Evolutionary conservation across 1,284 basidiomycete species (phyloP).

Genomic region (Rhodotorula glutinis): DNA sequence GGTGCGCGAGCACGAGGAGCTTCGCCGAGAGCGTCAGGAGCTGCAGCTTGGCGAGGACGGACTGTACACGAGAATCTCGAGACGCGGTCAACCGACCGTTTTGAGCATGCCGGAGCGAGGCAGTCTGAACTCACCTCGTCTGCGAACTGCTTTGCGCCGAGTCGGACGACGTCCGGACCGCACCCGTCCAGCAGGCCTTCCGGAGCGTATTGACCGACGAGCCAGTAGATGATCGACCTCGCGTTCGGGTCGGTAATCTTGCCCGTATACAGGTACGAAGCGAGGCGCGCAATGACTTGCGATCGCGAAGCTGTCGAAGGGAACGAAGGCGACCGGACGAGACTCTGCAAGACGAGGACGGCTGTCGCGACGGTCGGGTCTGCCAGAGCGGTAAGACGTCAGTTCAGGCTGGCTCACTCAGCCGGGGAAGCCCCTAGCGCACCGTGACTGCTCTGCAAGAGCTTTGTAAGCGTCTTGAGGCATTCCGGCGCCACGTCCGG

Average conservation of each 20-base stretch:
- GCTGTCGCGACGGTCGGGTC: slow-evolving; percentile 70
- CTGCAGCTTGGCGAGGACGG: slow-evolving; percentile 69
- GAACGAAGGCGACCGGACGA: slow-evolving; percentile 59
- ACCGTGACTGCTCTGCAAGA: slow-evolving; percentile 66
- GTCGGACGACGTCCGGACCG: slow-evolving; percentile 78
- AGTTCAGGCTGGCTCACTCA: no score
- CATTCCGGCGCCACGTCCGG: slow-evolving; percentile 68
- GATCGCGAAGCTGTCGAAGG: slow-evolving; percentile 28
- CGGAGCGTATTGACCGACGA: slow-evolving; percentile 78
- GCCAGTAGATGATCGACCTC: slow-evolving; percentile 79
- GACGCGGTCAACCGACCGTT: background rate
- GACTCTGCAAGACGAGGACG: slow-evolving; percentile 75
- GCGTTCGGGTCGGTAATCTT: slow-evolving; percentile 74
- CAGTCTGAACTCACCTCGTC: slow-evolving; percentile 58
- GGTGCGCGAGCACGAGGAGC: slow-evolving; percentile 64
- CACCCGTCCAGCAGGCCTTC: slow-evolving; percentile 36
- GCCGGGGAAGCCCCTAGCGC: slow-evolving; percentile 49
- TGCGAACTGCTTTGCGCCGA: slow-evolving; percentile 67
- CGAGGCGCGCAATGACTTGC: slow-evolving; percentile 61
- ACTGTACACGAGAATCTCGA: slow-evolving; percentile 52
- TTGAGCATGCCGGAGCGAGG: no score
- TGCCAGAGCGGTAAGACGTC: slow-evolving; percentile 45
- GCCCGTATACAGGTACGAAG: slow-evolving; percentile 65
- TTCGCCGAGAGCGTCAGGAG: slow-evolving; percentile 78
- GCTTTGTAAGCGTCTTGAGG: slow-evolving; percentile 67